Conservation (phyloP, 306 rosid genomes). For the Acmispon strigosus region DNA sequence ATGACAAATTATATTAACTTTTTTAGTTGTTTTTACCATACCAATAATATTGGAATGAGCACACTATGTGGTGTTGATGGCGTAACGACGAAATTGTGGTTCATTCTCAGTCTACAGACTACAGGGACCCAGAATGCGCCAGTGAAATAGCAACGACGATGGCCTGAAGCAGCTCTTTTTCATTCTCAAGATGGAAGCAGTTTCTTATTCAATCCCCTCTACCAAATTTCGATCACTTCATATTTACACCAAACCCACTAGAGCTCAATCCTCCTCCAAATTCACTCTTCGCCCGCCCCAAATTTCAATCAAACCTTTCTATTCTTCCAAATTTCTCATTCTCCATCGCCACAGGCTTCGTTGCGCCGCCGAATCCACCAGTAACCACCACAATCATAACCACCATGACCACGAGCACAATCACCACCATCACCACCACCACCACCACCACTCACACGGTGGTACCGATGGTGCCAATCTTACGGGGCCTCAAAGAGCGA, state of each 20-base stretch:
- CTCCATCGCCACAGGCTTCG: constrained; percentile 32
- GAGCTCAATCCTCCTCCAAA: constrained; percentile 31
- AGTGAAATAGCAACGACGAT: neutral
- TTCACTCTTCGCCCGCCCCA: constrained; percentile 19
- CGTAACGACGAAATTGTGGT: constrained; percentile 21
- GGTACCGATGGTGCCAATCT: constrained; percentile 35
- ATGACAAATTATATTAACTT: too few species aligned
- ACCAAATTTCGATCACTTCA: constrained; percentile 31
- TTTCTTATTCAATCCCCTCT: constrained; percentile 31
- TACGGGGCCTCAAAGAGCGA: constrained; percentile 53
- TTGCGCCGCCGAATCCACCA: constrained; percentile 31
- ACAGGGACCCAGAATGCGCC: neutral
- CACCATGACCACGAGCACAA: constrained; percentile 6
- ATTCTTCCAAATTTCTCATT: constrained; percentile 16
- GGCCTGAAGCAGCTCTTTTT: constrained; percentile 17
- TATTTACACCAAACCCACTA: neutral
- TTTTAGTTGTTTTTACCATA: neutral
- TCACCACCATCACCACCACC: constrained; percentile 22
- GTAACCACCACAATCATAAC: constrained; percentile 18
- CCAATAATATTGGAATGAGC: constrained; percentile 21
- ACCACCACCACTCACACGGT: constrained; percentile 38
- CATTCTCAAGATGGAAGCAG: constrained; percentile 46
- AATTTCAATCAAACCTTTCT: constrained; percentile 28
- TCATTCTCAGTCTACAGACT: constrained; percentile 10
- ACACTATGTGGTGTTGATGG: constrained; percentile 47